Evolutionary conservation across 164 flowering plant species (phyloP).

Genomic region (Dillenia suffruticosa): DNA sequence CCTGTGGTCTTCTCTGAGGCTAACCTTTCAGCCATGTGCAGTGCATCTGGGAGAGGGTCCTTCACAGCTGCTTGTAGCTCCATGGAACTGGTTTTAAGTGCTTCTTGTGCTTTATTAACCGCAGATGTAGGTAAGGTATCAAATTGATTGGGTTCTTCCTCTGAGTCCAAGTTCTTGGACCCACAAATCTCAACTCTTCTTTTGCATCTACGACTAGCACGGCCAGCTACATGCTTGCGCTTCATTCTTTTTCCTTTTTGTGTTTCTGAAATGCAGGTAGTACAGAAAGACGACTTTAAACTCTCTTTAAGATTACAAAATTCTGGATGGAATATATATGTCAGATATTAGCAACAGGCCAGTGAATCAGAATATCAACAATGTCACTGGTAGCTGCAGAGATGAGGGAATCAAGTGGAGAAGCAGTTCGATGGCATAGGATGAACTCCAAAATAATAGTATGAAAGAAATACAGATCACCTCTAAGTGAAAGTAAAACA

Average conservation of each 20-base stretch:
- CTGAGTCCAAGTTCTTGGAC: slow-evolving; percentile 13
- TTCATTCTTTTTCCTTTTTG: not conserved
- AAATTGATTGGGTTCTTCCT: slow-evolving; percentile 9
- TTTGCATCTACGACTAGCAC: not conserved
- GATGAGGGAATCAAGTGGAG: no score
- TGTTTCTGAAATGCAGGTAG: slow-evolving; percentile 5
- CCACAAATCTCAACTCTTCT: slow-evolving; percentile 30
- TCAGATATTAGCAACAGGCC: no score
- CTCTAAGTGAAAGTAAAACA: no score
- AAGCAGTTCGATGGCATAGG: no score
- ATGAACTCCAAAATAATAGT: no score
- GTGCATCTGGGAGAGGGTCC: slow-evolving; percentile 76
- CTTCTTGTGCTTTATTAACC: slow-evolving; percentile 37
- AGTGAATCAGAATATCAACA: no score
- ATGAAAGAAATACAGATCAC: no score
- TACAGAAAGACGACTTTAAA: no score
- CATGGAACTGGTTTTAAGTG: slow-evolving; percentile 39
- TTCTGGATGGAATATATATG: no score
- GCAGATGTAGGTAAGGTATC: slow-evolving; percentile 24
- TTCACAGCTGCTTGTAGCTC: slow-evolving; percentile 44
- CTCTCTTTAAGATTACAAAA: no score
- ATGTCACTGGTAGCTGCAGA: no score
- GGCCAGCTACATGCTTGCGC: slow-evolving; percentile 19
- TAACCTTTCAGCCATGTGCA: slow-evolving; percentile 33
- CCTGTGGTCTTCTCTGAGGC: slow-evolving; percentile 7